These are phyloP conservation scores for Helicosporidium sp. DNA, from an alignment of 139 green algal species.

Conservation along the genomic window DNA sequence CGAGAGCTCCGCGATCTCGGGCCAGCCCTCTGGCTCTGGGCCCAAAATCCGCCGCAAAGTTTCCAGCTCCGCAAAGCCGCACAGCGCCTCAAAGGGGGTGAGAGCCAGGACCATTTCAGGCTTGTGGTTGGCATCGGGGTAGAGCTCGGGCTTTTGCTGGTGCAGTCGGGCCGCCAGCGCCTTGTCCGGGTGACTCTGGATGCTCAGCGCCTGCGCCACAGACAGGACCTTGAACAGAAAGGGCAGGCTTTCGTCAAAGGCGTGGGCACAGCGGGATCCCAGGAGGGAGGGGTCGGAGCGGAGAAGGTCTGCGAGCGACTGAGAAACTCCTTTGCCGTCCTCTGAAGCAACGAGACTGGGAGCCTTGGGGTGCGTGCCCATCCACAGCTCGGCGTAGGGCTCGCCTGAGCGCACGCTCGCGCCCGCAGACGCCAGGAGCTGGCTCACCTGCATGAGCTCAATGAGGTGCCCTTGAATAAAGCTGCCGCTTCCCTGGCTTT, in stretches of 20 bases:
- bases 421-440: constrained; percentile 41
- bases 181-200: constrained; percentile 97
- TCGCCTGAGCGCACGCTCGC: constrained; percentile 33
- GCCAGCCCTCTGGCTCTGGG: constrained; percentile 15
- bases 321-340: no score
- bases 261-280: constrained; percentile 31
- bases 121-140: constrained; percentile 97
- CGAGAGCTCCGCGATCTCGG: constrained; percentile 31
- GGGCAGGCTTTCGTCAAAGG: constrained; percentile 59
- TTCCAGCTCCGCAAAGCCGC: constrained; percentile 48
- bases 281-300: constrained; percentile 41
- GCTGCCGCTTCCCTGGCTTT: background rate
- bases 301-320: constrained; percentile 41
- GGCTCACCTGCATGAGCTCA: constrained; percentile 68
- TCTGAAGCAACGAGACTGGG: constrained; percentile 37
- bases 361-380: constrained; percentile 82
- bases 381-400: constrained; percentile 86
- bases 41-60: constrained; percentile 36
- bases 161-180: constrained; percentile 71
- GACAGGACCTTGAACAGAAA: constrained; percentile 96
- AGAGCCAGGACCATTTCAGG: constrained; percentile 94
- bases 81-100: constrained; percentile 75
- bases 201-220: constrained; percentile 82
- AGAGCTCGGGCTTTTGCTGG: constrained; percentile 39
- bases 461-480: no score